phyloP scores from a whole-genome alignment of 164 flowering plant species.

The Liquidambar formosana region DNA sequence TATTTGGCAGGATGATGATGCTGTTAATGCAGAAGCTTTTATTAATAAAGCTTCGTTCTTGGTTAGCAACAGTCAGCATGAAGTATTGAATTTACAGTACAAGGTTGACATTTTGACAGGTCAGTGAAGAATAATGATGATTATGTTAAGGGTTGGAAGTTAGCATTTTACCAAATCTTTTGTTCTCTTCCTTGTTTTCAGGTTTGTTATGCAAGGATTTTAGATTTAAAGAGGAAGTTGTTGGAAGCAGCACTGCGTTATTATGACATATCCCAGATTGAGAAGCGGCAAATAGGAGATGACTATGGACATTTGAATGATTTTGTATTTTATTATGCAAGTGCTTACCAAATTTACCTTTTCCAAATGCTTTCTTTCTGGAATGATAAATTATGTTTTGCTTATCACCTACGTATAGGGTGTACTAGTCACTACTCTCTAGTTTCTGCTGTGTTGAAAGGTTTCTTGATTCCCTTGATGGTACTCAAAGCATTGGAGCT shows the following conservation, averaged over 20 bases:
- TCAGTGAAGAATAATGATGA: not conserved
- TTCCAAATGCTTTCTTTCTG: not conserved
- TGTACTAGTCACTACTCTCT: no score
- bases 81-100: slow-evolving; percentile 87
- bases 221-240: slow-evolving; percentile 93
- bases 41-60: slow-evolving; percentile 93
- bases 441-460: not conserved
- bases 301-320: slow-evolving; percentile 58
- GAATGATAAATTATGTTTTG: no score
- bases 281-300: slow-evolving; percentile 92
- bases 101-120: slow-evolving; percentile 49
- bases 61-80: slow-evolving; percentile 90
- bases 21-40: slow-evolving; percentile 95
- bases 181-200: slow-evolving; percentile 19
- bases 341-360: not conserved
- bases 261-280: slow-evolving; percentile 95
- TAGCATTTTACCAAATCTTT: not conserved
- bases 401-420: no score
- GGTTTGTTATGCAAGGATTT: slow-evolving; percentile 96
- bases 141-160: not conserved
- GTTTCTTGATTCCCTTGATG: not conserved
- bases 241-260: slow-evolving; percentile 98
- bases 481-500: not conserved
- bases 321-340: not conserved
- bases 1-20: slow-evolving; percentile 89